Percentiles rank a stretch among this genome's conserved stretches.
phyloP scores from a whole-genome alignment of 768 basidiomycete species.

The Tylopilus subfusipes region DNA sequence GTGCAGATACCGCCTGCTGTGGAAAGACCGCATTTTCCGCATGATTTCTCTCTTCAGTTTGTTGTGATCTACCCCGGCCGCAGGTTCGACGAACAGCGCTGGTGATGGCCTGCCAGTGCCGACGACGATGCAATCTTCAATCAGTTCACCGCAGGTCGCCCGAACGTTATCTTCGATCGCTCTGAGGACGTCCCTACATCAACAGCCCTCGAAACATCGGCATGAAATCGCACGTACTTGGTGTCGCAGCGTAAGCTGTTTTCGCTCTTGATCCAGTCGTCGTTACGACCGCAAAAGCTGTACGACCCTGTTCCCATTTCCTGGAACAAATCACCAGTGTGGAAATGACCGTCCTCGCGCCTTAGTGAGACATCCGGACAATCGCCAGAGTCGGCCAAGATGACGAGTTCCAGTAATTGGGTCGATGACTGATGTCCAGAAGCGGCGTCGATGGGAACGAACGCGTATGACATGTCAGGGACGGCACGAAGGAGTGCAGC shows the following conservation, averaged over 20 bases:
- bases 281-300: slow-evolving; percentile 66
- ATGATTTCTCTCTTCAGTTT: slow-evolving; percentile 70
- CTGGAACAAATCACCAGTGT: slow-evolving; percentile 80
- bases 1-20: slow-evolving; percentile 71
- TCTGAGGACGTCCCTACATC: slow-evolving; percentile 29
- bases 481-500: slow-evolving; percentile 53
- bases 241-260: slow-evolving; percentile 78
- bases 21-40: slow-evolving; percentile 69
- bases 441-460: slow-evolving; percentile 52
- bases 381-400: slow-evolving; percentile 63
- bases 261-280: slow-evolving; percentile 85
- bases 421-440: slow-evolving; percentile 50
- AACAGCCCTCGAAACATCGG: not conserved
- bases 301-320: slow-evolving; percentile 57
- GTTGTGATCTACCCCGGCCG: slow-evolving; percentile 46
- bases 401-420: slow-evolving; percentile 63
- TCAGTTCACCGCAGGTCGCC: slow-evolving; percentile 51
- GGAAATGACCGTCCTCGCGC: slow-evolving; percentile 64
- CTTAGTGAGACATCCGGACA: slow-evolving; percentile 62
- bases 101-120: slow-evolving; percentile 75
- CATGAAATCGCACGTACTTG: slow-evolving; percentile 37
- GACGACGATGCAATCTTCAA: slow-evolving; percentile 74
- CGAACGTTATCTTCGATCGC: slow-evolving; percentile 78
- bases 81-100: slow-evolving; percentile 70
- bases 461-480: slow-evolving; percentile 64